Percentiles rank a stretch among this genome's conserved stretches.
Conservation (phyloP, 2,329 filamentous ascomycete genomes). For the Nothomitra cinnamomea region DNA sequence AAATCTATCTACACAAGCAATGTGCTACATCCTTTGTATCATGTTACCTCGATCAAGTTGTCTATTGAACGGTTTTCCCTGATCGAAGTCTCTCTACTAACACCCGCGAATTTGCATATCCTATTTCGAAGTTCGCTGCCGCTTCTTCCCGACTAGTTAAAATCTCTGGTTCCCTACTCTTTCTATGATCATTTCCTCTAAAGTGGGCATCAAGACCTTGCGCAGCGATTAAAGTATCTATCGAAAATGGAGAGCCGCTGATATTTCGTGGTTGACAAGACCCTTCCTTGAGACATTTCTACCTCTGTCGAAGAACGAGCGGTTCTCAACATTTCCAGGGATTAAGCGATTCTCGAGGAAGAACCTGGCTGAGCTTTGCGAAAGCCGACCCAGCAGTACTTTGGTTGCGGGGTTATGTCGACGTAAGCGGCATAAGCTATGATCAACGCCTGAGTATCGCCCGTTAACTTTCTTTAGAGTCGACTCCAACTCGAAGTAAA, state of each 20-base stretch:
- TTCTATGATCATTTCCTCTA: constrained; percentile 6
- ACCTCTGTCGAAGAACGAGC: constrained; percentile 10
- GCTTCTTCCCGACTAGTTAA: not conserved
- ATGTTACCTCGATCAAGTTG: too few species aligned
- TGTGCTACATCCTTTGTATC: too few species aligned
- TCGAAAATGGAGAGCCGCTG: constrained; percentile 10
- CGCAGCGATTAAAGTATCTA: constrained; percentile 8
- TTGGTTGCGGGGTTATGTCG: constrained; percentile 8
- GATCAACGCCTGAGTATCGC: constrained; percentile 10
- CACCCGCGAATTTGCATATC: too few species aligned
- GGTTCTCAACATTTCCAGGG: constrained; percentile 10
- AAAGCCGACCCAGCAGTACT: constrained; percentile 9
- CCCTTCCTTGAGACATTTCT: constrained; percentile 10
- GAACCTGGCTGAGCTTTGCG: constrained; percentile 11
- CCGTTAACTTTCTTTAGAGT: constrained; percentile 11
- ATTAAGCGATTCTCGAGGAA: constrained; percentile 10
- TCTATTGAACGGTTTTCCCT: too few species aligned
- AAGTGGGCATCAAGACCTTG: constrained; percentile 9
- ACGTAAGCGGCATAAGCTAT: constrained; percentile 12
- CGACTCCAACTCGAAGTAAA: constrained; percentile 13
- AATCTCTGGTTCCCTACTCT: not conserved
- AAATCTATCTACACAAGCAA: too few species aligned
- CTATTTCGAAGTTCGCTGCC: too few species aligned
- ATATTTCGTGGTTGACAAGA: constrained; percentile 6
- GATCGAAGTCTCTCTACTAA: too few species aligned